Conservation (phyloP, 2,329 filamentous ascomycete species). For the Catunica adiposa region DNA sequence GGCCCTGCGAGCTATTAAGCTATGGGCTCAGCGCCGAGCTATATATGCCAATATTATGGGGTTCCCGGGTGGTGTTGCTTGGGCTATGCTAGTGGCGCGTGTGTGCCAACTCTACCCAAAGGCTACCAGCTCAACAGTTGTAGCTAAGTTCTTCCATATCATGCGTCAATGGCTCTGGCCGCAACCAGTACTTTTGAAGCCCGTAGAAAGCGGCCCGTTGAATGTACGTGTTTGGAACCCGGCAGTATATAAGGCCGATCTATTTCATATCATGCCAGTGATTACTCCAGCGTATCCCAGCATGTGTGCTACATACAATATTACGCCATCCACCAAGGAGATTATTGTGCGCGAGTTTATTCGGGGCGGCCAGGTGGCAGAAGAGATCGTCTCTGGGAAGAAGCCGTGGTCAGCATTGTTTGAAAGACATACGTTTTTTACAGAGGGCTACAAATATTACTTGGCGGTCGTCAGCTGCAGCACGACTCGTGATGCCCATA, state of each 20-base stretch:
- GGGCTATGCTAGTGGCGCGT: conserved; percentile 92
- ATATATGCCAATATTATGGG: conserved; percentile 95
- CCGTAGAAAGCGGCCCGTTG: conserved; percentile 65
- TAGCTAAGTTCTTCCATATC: conserved; percentile 87
- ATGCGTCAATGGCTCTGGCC: conserved; percentile 90
- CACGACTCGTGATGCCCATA: conserved; percentile 66
- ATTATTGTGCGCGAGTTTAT: conserved; percentile 73
- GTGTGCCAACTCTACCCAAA: conserved; percentile 94
- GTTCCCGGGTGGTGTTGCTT: conserved; percentile 90
- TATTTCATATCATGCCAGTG: conserved; percentile 86
- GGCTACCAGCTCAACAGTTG: conserved; percentile 72
- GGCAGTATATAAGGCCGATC: conserved; percentile 67
- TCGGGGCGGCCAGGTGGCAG: conserved; percentile 59
- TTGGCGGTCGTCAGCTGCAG: conserved; percentile 73
- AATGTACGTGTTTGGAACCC: conserved; percentile 90
- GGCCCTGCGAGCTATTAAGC: conserved; percentile 79
- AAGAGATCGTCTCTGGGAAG: conserved; percentile 62
- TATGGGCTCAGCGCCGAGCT: conserved; percentile 85
- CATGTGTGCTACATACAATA: conserved; percentile 94
- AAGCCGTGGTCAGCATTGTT: conserved; percentile 78
- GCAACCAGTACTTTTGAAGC: conserved; percentile 76
- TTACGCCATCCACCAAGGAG: conserved; percentile 68
- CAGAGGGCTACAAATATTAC: conserved; percentile 85
- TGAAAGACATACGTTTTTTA: conserved; percentile 83
- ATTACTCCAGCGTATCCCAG: conserved; percentile 95